Base-by-base conservation (phyloP, 2,329 filamentous ascomycete species). In the Colletotrichum acutatum region DNA sequence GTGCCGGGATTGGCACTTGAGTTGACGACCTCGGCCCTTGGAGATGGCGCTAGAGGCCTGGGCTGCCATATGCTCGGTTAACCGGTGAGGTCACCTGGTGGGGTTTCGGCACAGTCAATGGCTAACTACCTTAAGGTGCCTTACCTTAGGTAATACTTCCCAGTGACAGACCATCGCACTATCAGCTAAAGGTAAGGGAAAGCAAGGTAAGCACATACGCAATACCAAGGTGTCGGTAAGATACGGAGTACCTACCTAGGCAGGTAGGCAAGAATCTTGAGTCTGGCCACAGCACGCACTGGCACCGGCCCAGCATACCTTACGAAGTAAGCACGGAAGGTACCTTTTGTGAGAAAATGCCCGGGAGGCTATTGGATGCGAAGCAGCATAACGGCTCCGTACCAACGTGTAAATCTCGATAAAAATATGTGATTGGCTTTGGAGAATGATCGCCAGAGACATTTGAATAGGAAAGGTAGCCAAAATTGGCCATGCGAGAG, bases 1-100 rank as follows among this genome's bases (percentile, higher is more conserved):
- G 34, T 32, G 22, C 22, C 52, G 63, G 28, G 60, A 53, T 16
- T 57, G 66, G 24, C 57, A 28, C 53, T 30, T 52, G 37, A 53
- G 12, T 59, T 57, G 53, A 58, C 58, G 65, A 72, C 69, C 69
- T 68, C 65, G 69, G 66, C 53, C 69, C 52, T 64, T 72, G 58
- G 42, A 52, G 54, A 64, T 52, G 24, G 22, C 42, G 42, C 42
- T 49, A 49, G 42, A 19, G 32, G 30, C 19, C 46, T 53, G 28
- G 22, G 49, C 49, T 28, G 42, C 59, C 53, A 52, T 67, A 46
- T 53, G 53, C 46, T 72, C 70, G 70, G 70, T 49, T 72, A 72
- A 71, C 56, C 46, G 56, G 63, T 57, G 57, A 61, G 64, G 66
- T 72, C 53, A 64, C n/a, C 34, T 24, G 37, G 68, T 67, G 53